Base-by-base conservation (phyloP, 495 filamentous ascomycete genomes). In the Pyronema domesticum region DNA sequence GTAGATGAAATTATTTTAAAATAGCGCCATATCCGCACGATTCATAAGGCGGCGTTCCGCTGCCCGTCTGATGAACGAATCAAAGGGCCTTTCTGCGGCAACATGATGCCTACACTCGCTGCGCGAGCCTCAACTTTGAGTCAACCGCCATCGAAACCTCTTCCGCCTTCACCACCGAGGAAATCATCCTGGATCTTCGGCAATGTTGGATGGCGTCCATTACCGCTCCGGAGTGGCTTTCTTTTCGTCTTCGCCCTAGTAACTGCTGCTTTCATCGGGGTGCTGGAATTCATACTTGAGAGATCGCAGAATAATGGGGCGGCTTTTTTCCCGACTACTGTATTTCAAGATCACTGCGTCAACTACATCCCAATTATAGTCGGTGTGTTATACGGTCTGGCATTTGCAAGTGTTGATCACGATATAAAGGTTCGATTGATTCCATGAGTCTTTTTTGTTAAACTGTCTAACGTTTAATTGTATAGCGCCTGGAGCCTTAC, bases 401-500 rank as follows among this genome's bases (percentile, higher is more conserved):
- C 57, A 11, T 60, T 49, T 42, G 50, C 37, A 1, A 36, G 30
- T 33, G 35, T 43, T 0, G 49, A 46, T n/a, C 58, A 60, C 18
- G 50, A 57, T 49, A n/a, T 53, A 1, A 53, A 53, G 23, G 18
- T 50, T 15, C 4, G 11, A 36, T 1, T 7, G 1, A 47, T 19
- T 47, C 10, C 10, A 17, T 46, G 7, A 46, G 7, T 10, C 9
- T 15, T n/a, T 23, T 11, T 3, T 47, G 3, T n/a, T 47, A 3
- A 10, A 3, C 23, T 10, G 17, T 19, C 45, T 30, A 30, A 30
- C 23, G 1, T 30, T 30, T 1, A 5, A 47, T 47, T 19, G 3
- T 19, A 1, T 23, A 11, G 45, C 45, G 57, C 0, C 57, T 59
- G 3, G 57, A 59, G 13, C 58, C 58, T 0, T 60, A 42, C 37